Base-by-base conservation (phyloP, 2,329 filamentous ascomycete genomes). In the Cadophora sp. region DNA sequence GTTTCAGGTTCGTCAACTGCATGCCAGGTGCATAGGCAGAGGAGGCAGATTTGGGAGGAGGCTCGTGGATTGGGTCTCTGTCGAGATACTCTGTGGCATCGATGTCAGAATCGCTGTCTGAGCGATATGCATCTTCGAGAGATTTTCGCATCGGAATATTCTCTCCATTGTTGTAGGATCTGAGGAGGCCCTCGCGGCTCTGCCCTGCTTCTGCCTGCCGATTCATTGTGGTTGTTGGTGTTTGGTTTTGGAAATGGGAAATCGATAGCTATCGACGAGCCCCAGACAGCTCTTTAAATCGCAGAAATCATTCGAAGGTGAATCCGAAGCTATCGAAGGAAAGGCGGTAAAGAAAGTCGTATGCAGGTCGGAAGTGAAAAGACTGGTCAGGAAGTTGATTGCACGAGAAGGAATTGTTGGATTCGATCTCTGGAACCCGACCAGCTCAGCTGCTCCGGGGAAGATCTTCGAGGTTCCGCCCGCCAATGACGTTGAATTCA, bases 81-180 rank as follows among this genome's bases (percentile, higher is more conserved):
- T 79, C 75, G 37, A 81, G 77, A 67, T 77, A 80, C 51, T 82
- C 80, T 68, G 79, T 80, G 62, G 77, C 79, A 68, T 82, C 80
- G 46, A 82, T 69, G 60, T 82, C 80, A 61, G 79, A 77, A 27
- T 81, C 80, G 63, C 76, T 80, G 14, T 76, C 75, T 37, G 74
- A 75, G 27, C 77, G 75, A 69, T 78, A 78, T 24, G 74, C 67
- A 66, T 77, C 68, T 61, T 77, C 76, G 37, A 76, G 72, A 12
- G 77, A 77, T 62, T 77, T 79, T 22, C 79, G 74, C 51, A 77
- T 66, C 24, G 73, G 73, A 24, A 71, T 73, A n/a, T 26, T 71
- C 24, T 75, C 71, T 37, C 61, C 68, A 59, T 68, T 63, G 9
- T 75, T 67, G 53, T 75, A 76, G 11, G 74, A 74, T 37, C 63